Base-by-base conservation (phyloP, 208 protist genomes). In the Strigomonas galati region DNA sequence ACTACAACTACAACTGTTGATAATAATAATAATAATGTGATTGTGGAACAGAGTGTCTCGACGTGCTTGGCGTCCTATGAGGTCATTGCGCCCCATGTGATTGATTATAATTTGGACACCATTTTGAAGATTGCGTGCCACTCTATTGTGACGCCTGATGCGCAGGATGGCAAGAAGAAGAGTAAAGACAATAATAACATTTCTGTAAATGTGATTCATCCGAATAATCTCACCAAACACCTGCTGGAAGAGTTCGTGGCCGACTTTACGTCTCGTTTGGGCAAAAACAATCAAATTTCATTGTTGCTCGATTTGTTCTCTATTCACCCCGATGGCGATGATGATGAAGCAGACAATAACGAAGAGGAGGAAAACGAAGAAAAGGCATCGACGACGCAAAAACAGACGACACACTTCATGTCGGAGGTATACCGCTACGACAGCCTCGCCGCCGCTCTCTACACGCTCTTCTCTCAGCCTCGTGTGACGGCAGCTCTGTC, bases 1-100 rank as follows among this genome's bases (percentile, higher is more conserved):
- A n/a, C n/a, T n/a, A n/a, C n/a, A n/a, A n/a, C n/a, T n/a, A n/a
- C n/a, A n/a, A n/a, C n/a, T n/a, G n/a, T n/a, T n/a, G n/a, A n/a
- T 55, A 17, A 0, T 49, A n/a, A 27, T 21, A 5, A 57, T 21
- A 2, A 15, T 27, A 53, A 48, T 28, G 24, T 65, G 40, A 0
- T 26, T 49, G 57, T 82, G 5, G 78, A 84, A 37, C 55, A 59
- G 23, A 76, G 83, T 17, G 70, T 95, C 14, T 81, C 90, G 4
- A 68, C 53, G 53, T 96, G 91, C 43, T 64, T 96, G 15, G 69
- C 85, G 12, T 79, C 87, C 15, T 96, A 96, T 71, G 91, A 96
- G 54, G 64, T 72, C 1, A 79, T 96, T n/a, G 91, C 91, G 19
- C 91, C 91, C 58, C 91, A 96, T 66, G 86, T 96, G 48, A 76